Evolutionary conservation across 306 rosid genomes (phyloP).

Genomic region (Datisca glomerata): DNA sequence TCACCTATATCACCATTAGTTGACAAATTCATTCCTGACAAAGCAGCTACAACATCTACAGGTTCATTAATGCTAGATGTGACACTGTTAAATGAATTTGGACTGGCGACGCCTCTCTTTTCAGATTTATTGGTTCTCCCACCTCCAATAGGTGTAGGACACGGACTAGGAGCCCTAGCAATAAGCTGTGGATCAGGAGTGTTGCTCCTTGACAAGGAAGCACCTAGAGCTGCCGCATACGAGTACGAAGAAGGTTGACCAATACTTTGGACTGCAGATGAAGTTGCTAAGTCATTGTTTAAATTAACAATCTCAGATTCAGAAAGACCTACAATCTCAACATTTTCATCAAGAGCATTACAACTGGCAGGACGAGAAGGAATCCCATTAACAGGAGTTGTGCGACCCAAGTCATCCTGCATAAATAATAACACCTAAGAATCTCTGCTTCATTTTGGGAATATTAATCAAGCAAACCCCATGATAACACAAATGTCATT

Average conservation of each 20-base stretch:
- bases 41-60: constrained; percentile 58
- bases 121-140: constrained; percentile 54
- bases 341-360: constrained; percentile 79
- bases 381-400: constrained; percentile 34
- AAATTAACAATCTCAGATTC: constrained; percentile 52
- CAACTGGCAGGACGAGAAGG: constrained; percentile 90
- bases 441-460: no score
- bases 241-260: constrained; percentile 51
- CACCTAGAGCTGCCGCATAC: constrained; percentile 84
- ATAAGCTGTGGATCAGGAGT: constrained; percentile 87
- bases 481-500: no score
- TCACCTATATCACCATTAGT: constrained; percentile 40
- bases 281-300: constrained; percentile 31
- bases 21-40: constrained; percentile 71
- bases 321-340: constrained; percentile 34
- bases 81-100: constrained; percentile 48
- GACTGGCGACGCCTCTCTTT: constrained; percentile 54
- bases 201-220: constrained; percentile 79
- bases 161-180: constrained; percentile 94
- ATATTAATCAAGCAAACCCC: no score
- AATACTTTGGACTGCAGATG: constrained; percentile 49
- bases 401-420: constrained; percentile 81
- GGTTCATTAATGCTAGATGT: constrained; percentile 58
- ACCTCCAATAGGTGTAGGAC: constrained; percentile 80
- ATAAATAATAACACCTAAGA: constrained; percentile 6